These are phyloP conservation scores for Venturia pyrina DNA, from an alignment of 2,329 filamentous ascomycete genomes.

Conservation along the genomic window DNA sequence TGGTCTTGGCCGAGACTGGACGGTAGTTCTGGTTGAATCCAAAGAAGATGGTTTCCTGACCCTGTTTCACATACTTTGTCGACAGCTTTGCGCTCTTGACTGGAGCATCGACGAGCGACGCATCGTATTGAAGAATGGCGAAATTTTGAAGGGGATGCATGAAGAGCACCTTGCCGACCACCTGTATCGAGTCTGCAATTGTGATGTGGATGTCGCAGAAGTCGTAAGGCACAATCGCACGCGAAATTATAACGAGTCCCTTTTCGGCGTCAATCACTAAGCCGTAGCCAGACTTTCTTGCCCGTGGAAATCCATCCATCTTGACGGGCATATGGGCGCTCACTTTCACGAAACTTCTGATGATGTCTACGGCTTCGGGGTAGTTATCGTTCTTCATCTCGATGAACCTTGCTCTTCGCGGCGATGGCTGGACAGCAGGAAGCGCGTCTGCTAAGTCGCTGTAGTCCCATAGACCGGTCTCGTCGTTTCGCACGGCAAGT, in stretches of 20 bases:
- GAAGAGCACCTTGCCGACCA: slow-evolving; percentile 90
- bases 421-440: slow-evolving; percentile 60
- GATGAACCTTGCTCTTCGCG: slow-evolving; percentile 80
- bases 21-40: slow-evolving; percentile 96
- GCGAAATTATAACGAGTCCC: slow-evolving; percentile 85
- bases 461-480: slow-evolving; percentile 90
- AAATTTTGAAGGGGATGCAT: slow-evolving; percentile 96
- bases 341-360: slow-evolving; percentile 89
- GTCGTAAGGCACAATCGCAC: slow-evolving; percentile 91
- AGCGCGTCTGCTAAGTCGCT: slow-evolving; percentile 72
- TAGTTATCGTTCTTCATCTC: slow-evolving; percentile 81
- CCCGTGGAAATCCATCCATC: slow-evolving; percentile 93
- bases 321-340: slow-evolving; percentile 91
- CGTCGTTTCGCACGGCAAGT: slow-evolving; percentile 80
- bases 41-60: slow-evolving; percentile 89
- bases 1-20: slow-evolving; percentile 87
- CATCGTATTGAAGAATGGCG: slow-evolving; percentile 89
- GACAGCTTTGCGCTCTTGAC: slow-evolving; percentile 83
- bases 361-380: slow-evolving; percentile 82
- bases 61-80: slow-evolving; percentile 75
- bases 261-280: slow-evolving; percentile 96
- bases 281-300: slow-evolving; percentile 89
- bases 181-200: slow-evolving; percentile 91
- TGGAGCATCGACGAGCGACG: slow-evolving; percentile 82
- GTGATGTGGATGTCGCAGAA: slow-evolving; percentile 94